A percentile compares a stretch with the other conserved stretches of the same genome.
These are phyloP conservation scores for Tetradesmus lagerheimii DNA, from an alignment of 139 green algal genomes.

Conservation along the genomic window DNA sequence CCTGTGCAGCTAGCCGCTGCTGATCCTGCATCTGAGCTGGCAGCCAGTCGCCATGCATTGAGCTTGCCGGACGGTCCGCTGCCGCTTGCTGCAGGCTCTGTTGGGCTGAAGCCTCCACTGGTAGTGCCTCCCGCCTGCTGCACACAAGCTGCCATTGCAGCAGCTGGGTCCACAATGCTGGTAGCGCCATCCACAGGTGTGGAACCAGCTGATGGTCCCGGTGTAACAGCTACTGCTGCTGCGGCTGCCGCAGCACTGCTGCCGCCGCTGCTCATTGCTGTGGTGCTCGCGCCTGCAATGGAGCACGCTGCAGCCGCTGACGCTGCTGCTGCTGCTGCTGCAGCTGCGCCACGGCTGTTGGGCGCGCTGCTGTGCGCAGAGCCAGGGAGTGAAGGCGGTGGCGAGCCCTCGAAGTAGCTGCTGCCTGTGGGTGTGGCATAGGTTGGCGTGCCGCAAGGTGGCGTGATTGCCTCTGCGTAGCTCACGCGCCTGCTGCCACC, in stretches of 20 bases:
- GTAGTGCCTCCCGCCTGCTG: not conserved
- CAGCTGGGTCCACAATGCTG: not conserved
- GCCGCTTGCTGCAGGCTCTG: not conserved
- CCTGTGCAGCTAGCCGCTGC: not conserved
- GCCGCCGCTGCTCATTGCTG: not conserved
- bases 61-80: not conserved
- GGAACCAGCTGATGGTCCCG: not conserved
- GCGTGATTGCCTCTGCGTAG: not conserved
- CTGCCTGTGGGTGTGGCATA: constrained; percentile 20
- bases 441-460: not conserved
- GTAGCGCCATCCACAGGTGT: not conserved
- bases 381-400: not conserved
- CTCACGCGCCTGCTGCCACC: constrained; percentile 19
- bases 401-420: not conserved
- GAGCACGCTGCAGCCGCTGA: not conserved
- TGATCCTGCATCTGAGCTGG: constrained; percentile 19
- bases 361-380: not conserved
- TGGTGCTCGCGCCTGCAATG: constrained; percentile 2
- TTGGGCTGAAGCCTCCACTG: not conserved
- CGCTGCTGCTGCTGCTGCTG: not conserved
- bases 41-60: constrained; percentile 6
- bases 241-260: not conserved
- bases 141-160: not conserved
- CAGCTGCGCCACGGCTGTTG: not conserved
- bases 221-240: not conserved